phyloP scores from a whole-genome alignment of 257 asterid genomes.

The Pogostemon cablin region DNA sequence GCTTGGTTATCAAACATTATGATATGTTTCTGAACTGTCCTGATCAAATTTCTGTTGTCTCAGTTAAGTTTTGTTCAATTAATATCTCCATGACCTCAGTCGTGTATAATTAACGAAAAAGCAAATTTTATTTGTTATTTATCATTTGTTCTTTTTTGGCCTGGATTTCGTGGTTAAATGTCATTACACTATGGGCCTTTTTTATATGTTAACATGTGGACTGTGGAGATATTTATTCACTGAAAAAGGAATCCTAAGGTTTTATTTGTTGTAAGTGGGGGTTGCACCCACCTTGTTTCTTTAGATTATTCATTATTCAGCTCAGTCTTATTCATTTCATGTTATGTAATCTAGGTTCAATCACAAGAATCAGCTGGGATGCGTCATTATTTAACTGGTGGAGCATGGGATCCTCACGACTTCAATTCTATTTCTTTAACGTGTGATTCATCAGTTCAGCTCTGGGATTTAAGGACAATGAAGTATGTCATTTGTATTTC shows the following conservation, averaged over 20 bases:
- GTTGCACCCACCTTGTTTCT: constrained; percentile 34
- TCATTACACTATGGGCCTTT: neutral
- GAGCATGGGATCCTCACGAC: constrained; percentile 99
- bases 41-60: constrained; percentile 21
- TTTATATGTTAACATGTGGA: constrained; percentile 24
- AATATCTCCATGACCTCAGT: constrained; percentile 2
- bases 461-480: constrained; percentile 97
- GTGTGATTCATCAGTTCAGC: constrained; percentile 82
- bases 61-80: neutral
- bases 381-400: constrained; percentile 79
- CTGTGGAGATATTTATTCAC: constrained; percentile 21
- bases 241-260: constrained; percentile 17
- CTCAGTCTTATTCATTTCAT: constrained; percentile 59
- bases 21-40: neutral
- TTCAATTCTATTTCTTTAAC: constrained; percentile 67
- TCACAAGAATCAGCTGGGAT: constrained; percentile 85
- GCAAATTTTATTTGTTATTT: constrained; percentile 12
- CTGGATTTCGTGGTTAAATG: constrained; percentile 19
- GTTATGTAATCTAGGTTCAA: constrained; percentile 80
- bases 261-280: neutral
- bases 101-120: neutral
- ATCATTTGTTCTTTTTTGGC: neutral
- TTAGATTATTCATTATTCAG: constrained; percentile 43
- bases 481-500: constrained; percentile 55
- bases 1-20: neutral